Evolutionary conservation across 1,284 basidiomycete genomes (phyloP).

Genomic region (Filobasidium uniguttulatum): DNA sequence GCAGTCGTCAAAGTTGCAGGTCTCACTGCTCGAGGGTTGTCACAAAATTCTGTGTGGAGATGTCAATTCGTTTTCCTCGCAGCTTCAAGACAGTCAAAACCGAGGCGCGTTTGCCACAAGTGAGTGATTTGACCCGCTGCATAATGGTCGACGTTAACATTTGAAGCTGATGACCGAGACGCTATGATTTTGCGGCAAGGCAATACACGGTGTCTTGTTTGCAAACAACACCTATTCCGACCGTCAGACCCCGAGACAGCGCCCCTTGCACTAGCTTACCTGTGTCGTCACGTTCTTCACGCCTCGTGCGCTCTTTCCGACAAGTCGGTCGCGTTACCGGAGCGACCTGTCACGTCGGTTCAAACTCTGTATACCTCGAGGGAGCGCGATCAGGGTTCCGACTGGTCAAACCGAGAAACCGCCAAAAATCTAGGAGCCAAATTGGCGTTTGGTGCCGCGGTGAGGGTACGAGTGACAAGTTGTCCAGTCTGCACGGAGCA

Average conservation of each 20-base stretch:
- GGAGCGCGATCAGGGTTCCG: constrained; percentile 34
- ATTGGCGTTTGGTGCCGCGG: constrained; percentile 48
- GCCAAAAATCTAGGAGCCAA: constrained; percentile 33
- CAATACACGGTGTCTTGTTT: constrained; percentile 13
- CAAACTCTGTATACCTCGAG: constrained; percentile 54
- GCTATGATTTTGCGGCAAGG: neutral
- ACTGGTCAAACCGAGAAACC: constrained; percentile 50
- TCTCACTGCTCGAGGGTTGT: constrained; percentile 78
- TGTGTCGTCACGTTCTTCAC: constrained; percentile 77
- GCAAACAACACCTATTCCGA: constrained; percentile 44
- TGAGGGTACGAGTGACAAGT: constrained; percentile 51
- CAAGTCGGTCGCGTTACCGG: constrained; percentile 27
- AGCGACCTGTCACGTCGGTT: constrained; percentile 35
- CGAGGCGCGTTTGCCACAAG: constrained; percentile 51
- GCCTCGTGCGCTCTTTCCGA: constrained; percentile 45
- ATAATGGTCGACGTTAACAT: too few relatives aligned
- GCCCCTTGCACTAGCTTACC: constrained; percentile 53
- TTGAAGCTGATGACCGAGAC: neutral
- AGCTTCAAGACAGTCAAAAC: constrained; percentile 59
- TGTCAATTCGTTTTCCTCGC: constrained; percentile 54
- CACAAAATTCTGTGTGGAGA: constrained; percentile 73
- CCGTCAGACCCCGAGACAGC: constrained; percentile 31
- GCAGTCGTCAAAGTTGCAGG: constrained; percentile 81
- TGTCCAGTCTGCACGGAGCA: constrained; percentile 80
- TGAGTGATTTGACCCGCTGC: neutral